Evolutionary conservation across 192 early-diverging fungal genomes (phyloP).

Genomic region (Paraglomus brasilianum): DNA sequence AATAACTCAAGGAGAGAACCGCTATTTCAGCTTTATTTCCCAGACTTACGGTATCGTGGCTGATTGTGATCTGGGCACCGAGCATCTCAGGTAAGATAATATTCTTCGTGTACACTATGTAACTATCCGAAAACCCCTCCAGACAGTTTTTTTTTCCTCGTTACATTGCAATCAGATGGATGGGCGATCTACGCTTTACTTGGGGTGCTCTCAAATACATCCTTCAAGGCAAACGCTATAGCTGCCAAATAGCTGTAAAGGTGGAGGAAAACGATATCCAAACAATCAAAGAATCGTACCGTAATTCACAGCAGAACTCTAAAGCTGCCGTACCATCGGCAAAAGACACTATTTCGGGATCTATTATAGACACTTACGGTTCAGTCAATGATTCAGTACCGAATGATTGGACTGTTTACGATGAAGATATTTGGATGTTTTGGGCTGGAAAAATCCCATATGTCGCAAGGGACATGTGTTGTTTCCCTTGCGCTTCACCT

Average conservation of each 20-base stretch:
- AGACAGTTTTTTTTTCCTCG: too few relatives aligned
- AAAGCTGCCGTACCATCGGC: neutral
- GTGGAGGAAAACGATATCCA: slow-evolving; percentile 43
- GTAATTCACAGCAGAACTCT: neutral
- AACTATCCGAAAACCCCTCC: too few relatives aligned
- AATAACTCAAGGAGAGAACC: slow-evolving; percentile 44
- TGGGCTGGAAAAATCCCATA: slow-evolving; percentile 51
- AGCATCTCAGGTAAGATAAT: slow-evolving; percentile 44
- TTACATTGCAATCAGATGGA: slow-evolving; percentile 39
- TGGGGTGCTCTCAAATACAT: slow-evolving; percentile 47
- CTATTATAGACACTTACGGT: slow-evolving; percentile 38
- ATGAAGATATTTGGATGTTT: slow-evolving; percentile 44
- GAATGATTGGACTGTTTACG: slow-evolving; percentile 46
- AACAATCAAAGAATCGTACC: slow-evolving; percentile 41
- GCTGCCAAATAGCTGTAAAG: slow-evolving; percentile 44
- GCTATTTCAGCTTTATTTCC: slow-evolving; percentile 55
- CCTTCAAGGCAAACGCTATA: slow-evolving; percentile 40
- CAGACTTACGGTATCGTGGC: slow-evolving; percentile 58
- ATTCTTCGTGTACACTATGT: neutral
- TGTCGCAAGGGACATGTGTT: slow-evolving; percentile 43
- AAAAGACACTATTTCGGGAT: slow-evolving; percentile 26
- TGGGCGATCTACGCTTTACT: slow-evolving; percentile 51
- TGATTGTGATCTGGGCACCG: slow-evolving; percentile 56
- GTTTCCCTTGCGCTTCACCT: slow-evolving; percentile 52
- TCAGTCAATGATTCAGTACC: slow-evolving; percentile 36